Conservation (phyloP, 2,329 filamentous ascomycete genomes). For the Alternaria angustiovoidea region DNA sequence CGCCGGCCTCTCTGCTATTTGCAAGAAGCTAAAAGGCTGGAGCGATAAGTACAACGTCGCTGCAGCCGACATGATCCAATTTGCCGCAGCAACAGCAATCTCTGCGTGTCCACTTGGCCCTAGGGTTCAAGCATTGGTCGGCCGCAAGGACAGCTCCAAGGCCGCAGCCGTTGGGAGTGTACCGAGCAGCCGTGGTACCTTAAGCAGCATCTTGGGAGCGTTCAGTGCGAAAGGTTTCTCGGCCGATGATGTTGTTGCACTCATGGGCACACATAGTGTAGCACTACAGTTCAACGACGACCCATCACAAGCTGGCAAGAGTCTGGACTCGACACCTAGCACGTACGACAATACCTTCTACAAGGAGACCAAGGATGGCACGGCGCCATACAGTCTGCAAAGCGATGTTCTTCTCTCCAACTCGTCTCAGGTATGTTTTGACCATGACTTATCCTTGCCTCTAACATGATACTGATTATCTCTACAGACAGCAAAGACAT, state of each 20-base stretch:
- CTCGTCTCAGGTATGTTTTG: conserved; percentile 22
- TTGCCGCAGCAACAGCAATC: conserved; percentile 35
- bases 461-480: not conserved
- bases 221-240: conserved; percentile 42
- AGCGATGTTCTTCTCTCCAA: conserved; percentile 33
- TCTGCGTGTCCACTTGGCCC: conserved; percentile 34
- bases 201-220: conserved; percentile 25
- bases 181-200: conserved; percentile 23
- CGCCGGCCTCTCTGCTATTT: conserved; percentile 54
- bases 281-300: conserved; percentile 39
- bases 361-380: conserved; percentile 34
- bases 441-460: not conserved
- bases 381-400: conserved; percentile 35
- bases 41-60: conserved; percentile 49
- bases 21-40: conserved; percentile 48
- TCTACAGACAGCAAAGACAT: conserved; percentile 24
- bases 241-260: conserved; percentile 42
- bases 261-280: conserved; percentile 44
- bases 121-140: conserved; percentile 29
- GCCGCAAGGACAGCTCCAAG: conserved; percentile 27
- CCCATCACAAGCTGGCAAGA: conserved; percentile 29
- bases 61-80: conserved; percentile 40
- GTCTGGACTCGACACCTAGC: conserved; percentile 41
- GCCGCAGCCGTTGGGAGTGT: conserved; percentile 26
- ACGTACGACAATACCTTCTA: conserved; percentile 43